Evolutionary conservation across 2,329 filamentous ascomycete species (phyloP), one percentile per base, ranked within the genome.

Genomic region (Boeremia exigua): DNA sequence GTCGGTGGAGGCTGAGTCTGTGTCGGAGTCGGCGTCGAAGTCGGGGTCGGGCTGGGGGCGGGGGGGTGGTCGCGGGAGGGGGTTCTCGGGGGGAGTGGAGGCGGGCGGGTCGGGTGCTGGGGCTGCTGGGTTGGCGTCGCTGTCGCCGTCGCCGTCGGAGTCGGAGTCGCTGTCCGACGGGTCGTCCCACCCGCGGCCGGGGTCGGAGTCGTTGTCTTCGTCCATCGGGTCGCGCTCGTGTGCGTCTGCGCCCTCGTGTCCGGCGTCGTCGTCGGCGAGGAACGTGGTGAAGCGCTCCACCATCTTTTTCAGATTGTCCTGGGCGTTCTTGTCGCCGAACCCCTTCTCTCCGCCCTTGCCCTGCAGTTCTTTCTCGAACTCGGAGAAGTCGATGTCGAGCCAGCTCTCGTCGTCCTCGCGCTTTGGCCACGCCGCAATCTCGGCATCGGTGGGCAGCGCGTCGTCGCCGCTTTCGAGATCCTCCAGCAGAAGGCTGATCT

Each of bases 251-350:
- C 92, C 94, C 42, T 96, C 92, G 6, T 87, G 74, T 1, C 90
- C 93, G 0, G 92, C 92, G 40, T 83, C 84, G 10, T 96, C 90
- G 65, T 98, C 91, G 52, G 96, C 91, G 40, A 99, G 77, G 66
- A 99, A 98, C 11, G 89, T 82, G 69, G 97, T 92, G 68, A 99
- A 98, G n/a, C 92, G 86, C 42, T 90, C 89, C 0, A 99, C 95
- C 72, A 98, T 96, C 69, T 94, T 94, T 49, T 89, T 88, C 19
- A 99, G 80, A 70, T 96, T 89, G 4, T 87, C 86, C 68, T 93
- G 87, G 0, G 88, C 85, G 23, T 80, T 81, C 4, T 83, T 79
- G 70, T 92, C 87, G 1, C 88, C 89, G 68, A 91, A 81, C 0
- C 74, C 77, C 4, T 61, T 56, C 3, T 58, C 61, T 10, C 67